Evolutionary conservation across 768 basidiomycete genomes (phyloP).

Genomic region (Tulasnella sp.): DNA sequence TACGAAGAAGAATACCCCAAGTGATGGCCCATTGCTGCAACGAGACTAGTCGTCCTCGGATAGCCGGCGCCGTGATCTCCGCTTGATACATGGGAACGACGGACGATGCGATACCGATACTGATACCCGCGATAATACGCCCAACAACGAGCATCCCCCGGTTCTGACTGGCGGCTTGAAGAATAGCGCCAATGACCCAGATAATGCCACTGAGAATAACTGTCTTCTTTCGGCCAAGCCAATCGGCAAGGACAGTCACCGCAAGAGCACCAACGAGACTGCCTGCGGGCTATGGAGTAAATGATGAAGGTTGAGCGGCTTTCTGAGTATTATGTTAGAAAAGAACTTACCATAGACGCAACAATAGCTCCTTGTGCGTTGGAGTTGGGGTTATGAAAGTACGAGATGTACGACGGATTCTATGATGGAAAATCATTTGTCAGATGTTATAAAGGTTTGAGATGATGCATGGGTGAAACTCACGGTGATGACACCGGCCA

Average conservation of each 20-base stretch:
- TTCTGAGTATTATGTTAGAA: too few relatives aligned
- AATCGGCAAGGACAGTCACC: neutral
- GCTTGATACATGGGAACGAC: conserved; percentile 72
- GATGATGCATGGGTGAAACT: conserved; percentile 9
- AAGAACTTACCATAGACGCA: neutral
- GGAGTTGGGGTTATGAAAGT: conserved; percentile 7
- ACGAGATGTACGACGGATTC: conserved; percentile 11
- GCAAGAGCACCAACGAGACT: neutral
- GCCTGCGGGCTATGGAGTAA: neutral
- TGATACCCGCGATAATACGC: conserved; percentile 69
- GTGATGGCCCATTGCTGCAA: conserved; percentile 69
- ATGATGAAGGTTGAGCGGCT: too few relatives aligned
- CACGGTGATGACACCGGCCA: conserved; percentile 63
- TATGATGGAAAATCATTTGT: neutral
- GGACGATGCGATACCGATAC: conserved; percentile 76
- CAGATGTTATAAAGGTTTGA: neutral
- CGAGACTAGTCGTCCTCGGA: conserved; percentile 69
- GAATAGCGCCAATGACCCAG: conserved; percentile 63
- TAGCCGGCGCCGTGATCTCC: conserved; percentile 66
- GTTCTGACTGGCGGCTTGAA: conserved; percentile 55
- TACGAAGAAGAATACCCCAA: conserved; percentile 52
- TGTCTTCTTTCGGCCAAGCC: neutral
- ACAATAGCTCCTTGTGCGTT: conserved; percentile 12
- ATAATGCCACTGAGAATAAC: conserved; percentile 39
- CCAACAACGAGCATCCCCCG: conserved; percentile 44